Base-by-base conservation (phyloP, 805 yeast species). In the Saturnispora galanensis region DNA sequence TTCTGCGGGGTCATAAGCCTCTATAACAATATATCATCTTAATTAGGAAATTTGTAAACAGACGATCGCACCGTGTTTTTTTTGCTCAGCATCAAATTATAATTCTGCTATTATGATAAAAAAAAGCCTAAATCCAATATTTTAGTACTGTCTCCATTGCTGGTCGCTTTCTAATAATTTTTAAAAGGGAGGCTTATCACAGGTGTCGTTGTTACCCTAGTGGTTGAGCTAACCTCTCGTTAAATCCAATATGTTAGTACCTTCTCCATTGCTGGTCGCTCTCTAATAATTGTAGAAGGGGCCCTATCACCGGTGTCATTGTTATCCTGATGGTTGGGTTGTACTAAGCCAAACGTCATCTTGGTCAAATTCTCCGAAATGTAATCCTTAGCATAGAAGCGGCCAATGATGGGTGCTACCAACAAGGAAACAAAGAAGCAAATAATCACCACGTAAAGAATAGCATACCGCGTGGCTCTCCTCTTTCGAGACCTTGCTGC, bases 201-300 rank as follows among this genome's bases (percentile, higher is more conserved):
- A 87, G 0, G 87, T 81, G 55, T 81, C 87, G 53, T 81, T 79
- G 50, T 79, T 77, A 38, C 72, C 66, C 54, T 79, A 84, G 34
- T 62, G 55, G 33, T 64, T 70, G 1, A n/a, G n/a, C n/a, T n/a
- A n/a, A n/a, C n/a, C n/a, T n/a, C n/a, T n/a, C n/a, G n/a, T 28
- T 45, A 59, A 33, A 61, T 55, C 62, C 61, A 57, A 37, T 56
- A 60, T 1, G 57, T 56, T 10, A 47, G 50, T 28, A 45, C 53
- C 7, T 52, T 50, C 16, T 49, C 52, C 2, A 47, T 48, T 4
- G 48, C 52, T 16, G 66, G 66, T 31, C 50, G 58, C 2, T 47
- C 31, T n/a, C 55, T 62, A 12, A 65, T 50, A 12, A 77, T 65
- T 10, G 64, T 60, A 1, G 60, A 42, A 0, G 84, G 81, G 0